Base-by-base conservation (phyloP, 1,139 yeast species). In the Protomyces inouyei region DNA sequence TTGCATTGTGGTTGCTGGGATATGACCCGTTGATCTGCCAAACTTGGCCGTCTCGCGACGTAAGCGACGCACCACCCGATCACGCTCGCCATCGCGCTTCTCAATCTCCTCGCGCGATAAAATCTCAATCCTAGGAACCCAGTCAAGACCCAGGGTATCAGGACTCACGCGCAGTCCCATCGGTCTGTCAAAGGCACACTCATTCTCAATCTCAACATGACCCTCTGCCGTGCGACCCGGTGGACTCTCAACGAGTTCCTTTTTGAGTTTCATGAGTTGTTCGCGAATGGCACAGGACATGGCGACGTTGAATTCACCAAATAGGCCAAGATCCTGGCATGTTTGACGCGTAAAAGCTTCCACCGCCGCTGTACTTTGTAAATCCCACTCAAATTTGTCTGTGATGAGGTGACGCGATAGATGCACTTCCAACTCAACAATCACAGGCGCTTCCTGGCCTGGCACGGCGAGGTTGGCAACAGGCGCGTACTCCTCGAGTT, bases 361-460 rank as follows among this genome's bases (percentile, higher is more conserved):
- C 0, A 98, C 97, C 0, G 95, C 84, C 5, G 87, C 74, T 0
- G 80, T 77, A 14, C 85, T 71, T 21, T 74, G 79, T 67, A 93
- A 78, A 73, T 93, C 96, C 98, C 98, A 93, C 75, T 93, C 98
- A 70, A 93, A 87, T 73, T 88, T 87, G 76, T 93, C 99, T 71
- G 92, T 96, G 72, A 87, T 90, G 57, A 92, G 80, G 71, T 86
- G 86, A 72, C 88, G 88, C 70, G 91, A 91, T 68, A 93, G 79
- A 73, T 87, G 90, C 52, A 95, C 91, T 14, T 95, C 86, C 61
- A 93, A 76, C 69, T 90, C 89, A 52, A 93, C 82, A 5, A 93
- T 82, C 52, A 59, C 63, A 25, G 63, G 63, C 3, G 89, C 96
- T 70, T 88, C 95, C 43, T 85, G 75, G 61, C 83, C 87, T 10